phyloP scores from a whole-genome alignment of 495 filamentous ascomycete species.

The Annulohypoxylon moriforme region DNA sequence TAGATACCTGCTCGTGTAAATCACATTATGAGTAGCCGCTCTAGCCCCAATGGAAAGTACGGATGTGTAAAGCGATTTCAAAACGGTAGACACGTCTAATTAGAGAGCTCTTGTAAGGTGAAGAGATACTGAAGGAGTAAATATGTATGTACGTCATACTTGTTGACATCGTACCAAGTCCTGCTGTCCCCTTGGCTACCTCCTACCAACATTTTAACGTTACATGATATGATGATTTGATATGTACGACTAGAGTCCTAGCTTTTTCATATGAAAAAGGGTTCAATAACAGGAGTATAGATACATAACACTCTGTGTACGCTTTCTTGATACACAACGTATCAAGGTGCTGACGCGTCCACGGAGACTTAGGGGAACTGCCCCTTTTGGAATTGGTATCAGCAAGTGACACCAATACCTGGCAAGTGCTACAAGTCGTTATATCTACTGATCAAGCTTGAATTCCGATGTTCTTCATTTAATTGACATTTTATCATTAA shows the following conservation, averaged over 20 bases:
- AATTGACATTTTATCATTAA: too few species aligned
- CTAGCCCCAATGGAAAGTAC: too few species aligned
- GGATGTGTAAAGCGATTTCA: too few species aligned
- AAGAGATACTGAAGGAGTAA: not conserved
- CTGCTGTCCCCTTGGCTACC: not conserved
- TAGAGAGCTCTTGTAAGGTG: too few species aligned
- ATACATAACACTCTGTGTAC: not conserved
- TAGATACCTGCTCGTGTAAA: too few species aligned
- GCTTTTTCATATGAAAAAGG: not conserved
- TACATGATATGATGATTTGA: not conserved
- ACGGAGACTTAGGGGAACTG: not conserved
- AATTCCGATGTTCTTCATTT: too few species aligned
- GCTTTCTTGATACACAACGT: not conserved
- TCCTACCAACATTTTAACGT: not conserved
- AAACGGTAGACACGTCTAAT: too few species aligned
- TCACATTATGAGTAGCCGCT: too few species aligned
- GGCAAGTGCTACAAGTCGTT: not conserved
- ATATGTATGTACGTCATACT: not conserved
- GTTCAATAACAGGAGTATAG: not conserved
- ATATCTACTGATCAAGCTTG: too few species aligned
- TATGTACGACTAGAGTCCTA: not conserved
- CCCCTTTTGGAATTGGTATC: not conserved
- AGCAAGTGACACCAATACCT: not conserved
- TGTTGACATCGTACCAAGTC: not conserved
- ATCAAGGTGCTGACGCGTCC: not conserved